These are phyloP conservation scores for Vaccinium macrocarpon DNA, from an alignment of 148 eudicot species.

Conservation along the genomic window DNA sequence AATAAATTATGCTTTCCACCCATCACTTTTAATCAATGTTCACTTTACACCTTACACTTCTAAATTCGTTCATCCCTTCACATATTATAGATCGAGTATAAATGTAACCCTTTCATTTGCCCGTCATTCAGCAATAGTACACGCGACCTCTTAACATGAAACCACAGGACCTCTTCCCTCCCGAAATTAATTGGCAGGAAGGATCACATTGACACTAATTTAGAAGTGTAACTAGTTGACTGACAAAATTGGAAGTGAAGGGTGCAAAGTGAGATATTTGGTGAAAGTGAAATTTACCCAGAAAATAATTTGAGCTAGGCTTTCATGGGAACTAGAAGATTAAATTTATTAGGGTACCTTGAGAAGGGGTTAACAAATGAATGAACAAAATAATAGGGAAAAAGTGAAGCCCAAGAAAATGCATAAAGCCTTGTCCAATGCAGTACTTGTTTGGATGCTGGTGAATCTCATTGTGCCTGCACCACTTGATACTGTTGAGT, in stretches of 20 bases:
- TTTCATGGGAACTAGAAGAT: neutral
- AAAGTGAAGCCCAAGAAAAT: constrained; percentile 26
- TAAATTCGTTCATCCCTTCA: neutral
- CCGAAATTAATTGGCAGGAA: neutral
- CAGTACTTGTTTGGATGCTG: neutral
- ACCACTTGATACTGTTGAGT: constrained; percentile 50
- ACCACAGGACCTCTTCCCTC: neutral
- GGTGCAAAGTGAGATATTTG: neutral
- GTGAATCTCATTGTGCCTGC: constrained; percentile 25
- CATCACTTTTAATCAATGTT: neutral
- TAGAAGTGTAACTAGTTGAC: neutral
- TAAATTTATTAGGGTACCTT: constrained; percentile 13
- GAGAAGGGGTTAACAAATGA: constrained; percentile 21
- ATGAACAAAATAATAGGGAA: constrained; percentile 31
- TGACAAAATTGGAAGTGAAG: neutral
- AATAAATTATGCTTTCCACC: neutral
- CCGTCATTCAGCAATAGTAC: neutral
- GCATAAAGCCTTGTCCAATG: constrained; percentile 17
- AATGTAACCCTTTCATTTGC: neutral
- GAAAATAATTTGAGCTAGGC: neutral
- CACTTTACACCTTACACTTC: neutral
- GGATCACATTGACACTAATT: neutral
- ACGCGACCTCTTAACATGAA: too few relatives aligned
- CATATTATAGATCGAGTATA: neutral
- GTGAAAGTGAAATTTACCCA: neutral